Conservation (phyloP, 2,329 filamentous ascomycete species). For the Fusarium miscanthi region DNA sequence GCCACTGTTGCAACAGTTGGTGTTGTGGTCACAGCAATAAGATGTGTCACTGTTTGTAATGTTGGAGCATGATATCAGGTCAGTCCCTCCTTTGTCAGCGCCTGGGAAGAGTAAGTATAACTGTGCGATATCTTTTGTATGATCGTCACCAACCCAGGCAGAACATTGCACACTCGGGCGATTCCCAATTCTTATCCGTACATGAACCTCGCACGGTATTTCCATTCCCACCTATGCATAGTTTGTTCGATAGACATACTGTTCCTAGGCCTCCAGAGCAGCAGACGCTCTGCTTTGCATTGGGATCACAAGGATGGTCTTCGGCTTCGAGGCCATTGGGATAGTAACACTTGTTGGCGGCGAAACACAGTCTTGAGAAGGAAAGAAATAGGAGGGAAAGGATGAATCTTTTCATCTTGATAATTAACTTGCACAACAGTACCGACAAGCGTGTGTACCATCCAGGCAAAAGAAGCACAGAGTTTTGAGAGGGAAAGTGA, state of each 20-base stretch:
- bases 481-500: not conserved
- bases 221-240: constrained; percentile 34
- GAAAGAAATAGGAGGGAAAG: constrained; percentile 8
- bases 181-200: constrained; percentile 39
- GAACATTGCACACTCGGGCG: constrained; percentile 32
- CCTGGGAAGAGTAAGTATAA: constrained; percentile 16
- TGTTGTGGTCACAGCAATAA: constrained; percentile 43
- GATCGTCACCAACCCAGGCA: constrained; percentile 11
- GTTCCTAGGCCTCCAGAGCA: constrained; percentile 35
- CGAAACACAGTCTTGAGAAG: not conserved
- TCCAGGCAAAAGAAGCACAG: not conserved
- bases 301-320: constrained; percentile 33
- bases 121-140: not conserved
- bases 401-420: constrained; percentile 16
- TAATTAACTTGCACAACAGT: not conserved
- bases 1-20: constrained; percentile 40
- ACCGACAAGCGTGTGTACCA: not conserved
- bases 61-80: constrained; percentile 44
- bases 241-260: constrained; percentile 38
- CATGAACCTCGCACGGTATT: constrained; percentile 41
- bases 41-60: constrained; percentile 39
- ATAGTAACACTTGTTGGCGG: constrained; percentile 34
- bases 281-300: constrained; percentile 35
- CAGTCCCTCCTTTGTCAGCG: constrained; percentile 38
- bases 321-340: constrained; percentile 28